Percentiles rank a stretch among this genome's conserved stretches.
These are phyloP conservation scores for Dactylellina parvicollis DNA, from an alignment of 2,329 filamentous ascomycete genomes.

Conservation along the genomic window DNA sequence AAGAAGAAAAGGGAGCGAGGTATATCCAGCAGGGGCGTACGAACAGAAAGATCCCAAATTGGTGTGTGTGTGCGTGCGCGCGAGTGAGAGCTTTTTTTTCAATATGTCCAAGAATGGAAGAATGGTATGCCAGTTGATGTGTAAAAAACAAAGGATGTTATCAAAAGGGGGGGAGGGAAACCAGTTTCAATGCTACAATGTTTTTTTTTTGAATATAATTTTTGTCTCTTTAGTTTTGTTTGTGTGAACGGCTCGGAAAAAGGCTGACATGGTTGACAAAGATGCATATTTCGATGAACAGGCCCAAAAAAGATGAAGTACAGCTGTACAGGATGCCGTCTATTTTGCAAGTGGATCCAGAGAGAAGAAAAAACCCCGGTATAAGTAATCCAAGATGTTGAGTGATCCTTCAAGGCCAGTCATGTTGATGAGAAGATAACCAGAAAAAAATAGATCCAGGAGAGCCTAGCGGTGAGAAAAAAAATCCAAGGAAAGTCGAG, in stretches of 20 bases:
- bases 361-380: too few relatives aligned
- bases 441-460: constrained; percentile 26
- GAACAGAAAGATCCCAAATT: constrained; percentile 5
- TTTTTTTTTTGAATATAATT: constrained; percentile 12
- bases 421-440: constrained; percentile 9
- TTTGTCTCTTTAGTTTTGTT: background rate
- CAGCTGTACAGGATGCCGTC: constrained; percentile 46
- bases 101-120: constrained; percentile 53
- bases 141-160: background rate
- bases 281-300: constrained; percentile 17
- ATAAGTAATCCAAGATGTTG: constrained; percentile 18
- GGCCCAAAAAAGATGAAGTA: constrained; percentile 39
- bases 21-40: constrained; percentile 1
- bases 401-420: constrained; percentile 11
- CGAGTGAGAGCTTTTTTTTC: too few relatives aligned
- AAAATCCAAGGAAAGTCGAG: constrained; percentile 25
- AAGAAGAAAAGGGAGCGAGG: background rate
- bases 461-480: constrained; percentile 6
- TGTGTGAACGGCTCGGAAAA: constrained; percentile 4
- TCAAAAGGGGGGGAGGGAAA: constrained; percentile 9
- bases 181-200: constrained; percentile 49
- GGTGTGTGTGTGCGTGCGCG: constrained; percentile 12
- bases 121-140: constrained; percentile 26
- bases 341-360: constrained; percentile 33
- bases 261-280: constrained; percentile 26